phyloP scores from a whole-genome alignment of 306 rosid genomes.

The Glycyrrhiza uralensis region DNA sequence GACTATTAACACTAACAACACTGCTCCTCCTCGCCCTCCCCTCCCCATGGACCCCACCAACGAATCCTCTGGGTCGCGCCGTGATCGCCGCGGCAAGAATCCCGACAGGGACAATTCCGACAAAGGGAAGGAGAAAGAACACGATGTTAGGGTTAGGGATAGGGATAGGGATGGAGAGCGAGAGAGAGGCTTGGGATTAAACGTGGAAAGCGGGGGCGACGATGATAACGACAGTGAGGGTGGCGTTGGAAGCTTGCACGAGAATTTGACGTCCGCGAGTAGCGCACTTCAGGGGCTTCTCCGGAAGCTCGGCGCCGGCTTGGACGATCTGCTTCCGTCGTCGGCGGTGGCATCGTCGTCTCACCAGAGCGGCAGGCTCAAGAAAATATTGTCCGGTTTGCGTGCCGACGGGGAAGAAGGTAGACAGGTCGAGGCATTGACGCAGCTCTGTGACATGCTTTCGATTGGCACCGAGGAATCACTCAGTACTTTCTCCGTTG shows the following conservation, averaged over 20 bases:
- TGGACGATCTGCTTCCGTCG: conserved; percentile 79
- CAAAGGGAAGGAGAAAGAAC: conserved; percentile 81
- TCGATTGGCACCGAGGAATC: conserved; percentile 91
- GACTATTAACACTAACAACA: conserved; percentile 2
- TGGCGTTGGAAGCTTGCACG: conserved; percentile 64
- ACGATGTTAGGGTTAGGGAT: conserved; percentile 65
- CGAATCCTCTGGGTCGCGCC: conserved; percentile 86
- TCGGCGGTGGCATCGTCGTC: conserved; percentile 62
- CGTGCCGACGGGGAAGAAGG: conserved; percentile 94
- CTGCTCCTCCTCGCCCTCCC: conserved; percentile 35
- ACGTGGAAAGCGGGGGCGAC: conserved; percentile 56
- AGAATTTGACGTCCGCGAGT: conserved; percentile 80
- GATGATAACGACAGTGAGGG: conserved; percentile 82
- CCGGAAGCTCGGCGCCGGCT: conserved; percentile 83
- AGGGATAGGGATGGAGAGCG: conserved; percentile 55
- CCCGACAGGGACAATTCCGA: conserved; percentile 64
- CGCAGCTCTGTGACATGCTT: conserved; percentile 89
- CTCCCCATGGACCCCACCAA: conserved; percentile 76
- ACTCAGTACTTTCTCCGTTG: conserved; percentile 75
- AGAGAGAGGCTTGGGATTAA: conserved; percentile 54
- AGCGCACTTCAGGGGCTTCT: conserved; percentile 90
- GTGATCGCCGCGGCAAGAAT: conserved; percentile 58
- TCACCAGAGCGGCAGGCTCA: conserved; percentile 80
- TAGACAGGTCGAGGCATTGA: conserved; percentile 81
- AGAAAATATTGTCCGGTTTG: conserved; percentile 73